Percentiles rank a stretch among this genome's conserved stretches.
phyloP scores from a whole-genome alignment of 441 rosid genomes.

The Gossypium davidsonii region DNA sequence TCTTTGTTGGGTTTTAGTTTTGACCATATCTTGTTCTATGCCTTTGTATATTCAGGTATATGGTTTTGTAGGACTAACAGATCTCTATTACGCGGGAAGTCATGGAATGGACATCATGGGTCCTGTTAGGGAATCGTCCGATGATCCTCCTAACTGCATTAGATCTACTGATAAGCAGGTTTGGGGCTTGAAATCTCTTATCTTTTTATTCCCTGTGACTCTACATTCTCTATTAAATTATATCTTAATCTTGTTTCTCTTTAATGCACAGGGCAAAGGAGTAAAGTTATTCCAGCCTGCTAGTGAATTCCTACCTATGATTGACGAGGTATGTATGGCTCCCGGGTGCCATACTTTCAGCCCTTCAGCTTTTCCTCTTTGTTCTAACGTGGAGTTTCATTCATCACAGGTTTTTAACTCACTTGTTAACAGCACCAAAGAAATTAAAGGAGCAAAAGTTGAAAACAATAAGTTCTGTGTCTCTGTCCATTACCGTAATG shows the following conservation, averaged over 20 bases:
- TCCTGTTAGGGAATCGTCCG: slow-evolving; percentile 50
- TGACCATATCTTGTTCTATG: slow-evolving; percentile 9
- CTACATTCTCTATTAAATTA: not conserved
- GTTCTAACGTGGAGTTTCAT: slow-evolving; percentile 2
- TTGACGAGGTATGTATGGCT: slow-evolving; percentile 48
- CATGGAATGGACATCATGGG: slow-evolving; percentile 99
- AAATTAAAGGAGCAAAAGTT: slow-evolving; percentile 66
- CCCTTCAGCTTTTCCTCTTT: not conserved
- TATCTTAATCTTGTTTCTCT: slow-evolving; percentile 15
- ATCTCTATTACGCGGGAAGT: slow-evolving; percentile 94
- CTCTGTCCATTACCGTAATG: slow-evolving; percentile 92
- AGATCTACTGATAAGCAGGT: slow-evolving; percentile 62
- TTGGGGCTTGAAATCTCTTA: slow-evolving; percentile 3
- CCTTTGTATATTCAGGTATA: slow-evolving; percentile 44
- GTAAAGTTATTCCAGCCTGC: slow-evolving; percentile 91
- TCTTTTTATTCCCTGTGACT: not conserved
- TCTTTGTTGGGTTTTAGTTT: slow-evolving; percentile 3
- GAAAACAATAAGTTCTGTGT: slow-evolving; percentile 91
- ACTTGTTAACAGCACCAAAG: slow-evolving; percentile 56
- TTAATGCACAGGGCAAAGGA: slow-evolving; percentile 51
- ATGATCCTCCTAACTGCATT: slow-evolving; percentile 33
- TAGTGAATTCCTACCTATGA: slow-evolving; percentile 77
- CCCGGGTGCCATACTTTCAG: not conserved
- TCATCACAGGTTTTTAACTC: slow-evolving; percentile 53
- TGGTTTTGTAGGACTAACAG: slow-evolving; percentile 70